Evolutionary conservation across 2,329 filamentous ascomycete genomes (phyloP).

Genomic region (Alternaria gansuensis): DNA sequence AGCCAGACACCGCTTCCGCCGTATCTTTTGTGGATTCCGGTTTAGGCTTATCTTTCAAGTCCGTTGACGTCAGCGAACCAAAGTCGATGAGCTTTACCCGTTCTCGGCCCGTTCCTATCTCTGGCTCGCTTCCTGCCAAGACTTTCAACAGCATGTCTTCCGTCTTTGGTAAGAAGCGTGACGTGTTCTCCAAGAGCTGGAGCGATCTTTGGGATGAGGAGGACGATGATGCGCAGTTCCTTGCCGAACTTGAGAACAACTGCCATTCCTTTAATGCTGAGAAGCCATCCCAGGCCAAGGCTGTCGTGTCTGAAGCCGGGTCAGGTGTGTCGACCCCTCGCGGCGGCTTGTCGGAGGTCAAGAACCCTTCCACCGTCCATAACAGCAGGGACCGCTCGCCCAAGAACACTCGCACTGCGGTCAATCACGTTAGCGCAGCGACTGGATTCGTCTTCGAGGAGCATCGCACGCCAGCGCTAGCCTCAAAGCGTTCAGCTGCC

Average conservation of each 20-base stretch:
- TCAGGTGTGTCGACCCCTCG: conserved; percentile 61
- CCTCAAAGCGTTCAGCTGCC: conserved; percentile 69
- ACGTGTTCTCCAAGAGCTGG: conserved; percentile 96
- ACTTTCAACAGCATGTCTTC: conserved; percentile 75
- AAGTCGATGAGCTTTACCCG: conserved; percentile 62
- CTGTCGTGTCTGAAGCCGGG: conserved; percentile 52
- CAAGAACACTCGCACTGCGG: conserved; percentile 57
- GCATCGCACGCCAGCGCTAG: conserved; percentile 49
- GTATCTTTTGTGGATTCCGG: conserved; percentile 86
- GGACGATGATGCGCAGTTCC: conserved; percentile 71
- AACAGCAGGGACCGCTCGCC: conserved; percentile 55
- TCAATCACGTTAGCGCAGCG: conserved; percentile 71
- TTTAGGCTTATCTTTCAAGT: conserved; percentile 81
- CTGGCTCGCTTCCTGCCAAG: conserved; percentile 76
- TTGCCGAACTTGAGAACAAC: conserved; percentile 67
- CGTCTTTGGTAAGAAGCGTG: conserved; percentile 79
- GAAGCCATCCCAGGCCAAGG: conserved; percentile 51
- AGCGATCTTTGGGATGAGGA: conserved; percentile 98
- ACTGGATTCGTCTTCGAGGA: conserved; percentile 80
- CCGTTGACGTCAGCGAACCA: conserved; percentile 61
- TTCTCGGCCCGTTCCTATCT: conserved; percentile 78
- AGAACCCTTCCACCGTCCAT: conserved; percentile 63
- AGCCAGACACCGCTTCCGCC: conserved; percentile 79
- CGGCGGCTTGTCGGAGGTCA: conserved; percentile 63
- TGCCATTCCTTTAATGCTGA: conserved; percentile 57